Evolutionary conservation across 2,329 filamentous ascomycete species (phyloP).

Genomic region (Colletotrichum caudatum): DNA sequence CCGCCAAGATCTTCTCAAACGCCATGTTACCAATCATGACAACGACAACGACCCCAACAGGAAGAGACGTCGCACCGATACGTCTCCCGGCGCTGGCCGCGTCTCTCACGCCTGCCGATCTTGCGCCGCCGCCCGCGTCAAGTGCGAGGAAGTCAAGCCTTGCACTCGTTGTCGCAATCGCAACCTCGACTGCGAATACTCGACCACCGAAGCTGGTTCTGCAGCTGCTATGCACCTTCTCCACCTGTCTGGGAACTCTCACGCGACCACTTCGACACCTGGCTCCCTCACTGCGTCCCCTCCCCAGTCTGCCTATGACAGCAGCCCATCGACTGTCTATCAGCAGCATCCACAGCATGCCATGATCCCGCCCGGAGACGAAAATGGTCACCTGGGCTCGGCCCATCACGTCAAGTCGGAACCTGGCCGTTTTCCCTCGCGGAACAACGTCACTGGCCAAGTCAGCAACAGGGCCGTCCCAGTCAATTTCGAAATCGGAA

Average conservation of each 20-base stretch:
- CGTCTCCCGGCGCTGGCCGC: slow-evolving; percentile 60
- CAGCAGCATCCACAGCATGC: slow-evolving; percentile 42
- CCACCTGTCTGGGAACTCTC: slow-evolving; percentile 56
- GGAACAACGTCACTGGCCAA: slow-evolving; percentile 50
- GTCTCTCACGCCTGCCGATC: slow-evolving; percentile 66
- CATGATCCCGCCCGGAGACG: slow-evolving; percentile 43
- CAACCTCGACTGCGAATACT: slow-evolving; percentile 59
- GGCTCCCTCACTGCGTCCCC: slow-evolving; percentile 41
- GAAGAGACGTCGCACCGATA: slow-evolving; percentile 59
- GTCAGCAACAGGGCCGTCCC: slow-evolving; percentile 41
- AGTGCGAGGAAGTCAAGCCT: slow-evolving; percentile 67
- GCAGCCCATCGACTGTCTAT: slow-evolving; percentile 43
- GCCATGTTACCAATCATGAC: slow-evolving; percentile 64
- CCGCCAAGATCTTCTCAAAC: slow-evolving; percentile 65
- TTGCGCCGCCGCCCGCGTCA: slow-evolving; percentile 65
- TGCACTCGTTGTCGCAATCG: slow-evolving; percentile 64
- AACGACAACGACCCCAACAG: slow-evolving; percentile 59
- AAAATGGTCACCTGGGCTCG: slow-evolving; percentile 47
- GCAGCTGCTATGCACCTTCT: slow-evolving; percentile 58
- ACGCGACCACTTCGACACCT: slow-evolving; percentile 42
- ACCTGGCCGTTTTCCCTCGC: slow-evolving; percentile 51
- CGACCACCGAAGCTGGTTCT: slow-evolving; percentile 53
- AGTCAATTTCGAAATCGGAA: slow-evolving; percentile 37
- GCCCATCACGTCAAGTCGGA: slow-evolving; percentile 49
- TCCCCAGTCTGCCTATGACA: slow-evolving; percentile 42